Evolutionary conservation across 2,329 filamentous ascomycete genomes (phyloP), one percentile per base, ranked within the genome.

Genomic region (Helicocarpus griseus): DNA sequence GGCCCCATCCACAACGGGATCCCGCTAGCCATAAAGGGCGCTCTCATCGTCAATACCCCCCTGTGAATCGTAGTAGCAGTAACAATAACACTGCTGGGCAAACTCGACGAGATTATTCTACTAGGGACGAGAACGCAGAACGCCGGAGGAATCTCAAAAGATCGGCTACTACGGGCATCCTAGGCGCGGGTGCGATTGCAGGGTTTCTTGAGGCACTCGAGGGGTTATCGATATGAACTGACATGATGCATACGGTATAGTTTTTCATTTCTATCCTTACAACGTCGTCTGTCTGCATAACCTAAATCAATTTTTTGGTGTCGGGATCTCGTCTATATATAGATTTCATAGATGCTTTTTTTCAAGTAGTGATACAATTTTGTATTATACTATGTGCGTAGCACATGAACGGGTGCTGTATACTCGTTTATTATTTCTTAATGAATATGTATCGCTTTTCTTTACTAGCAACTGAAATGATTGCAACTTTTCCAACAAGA

Each of bases 191-290:
- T 14, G 67, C 68, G 13, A 65, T 69, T 51, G 65, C 66, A 5
- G 67, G 66, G 9, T 68, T 70, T 50, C 58, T 71, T 56, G 65
- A 69, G 58, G 68, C 67, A n/a, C 51, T 71, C 40, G 68, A 70
- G 49, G 63, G 62, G 2, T 62, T 70, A 35, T 56, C 17, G 17
- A 44, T 44, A 26, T 44, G 48, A 44, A 46, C 13, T 31, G 6
- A 13, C 14, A 33, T 13, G 17, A 11, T 5, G 19, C 19, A 22
- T 22, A 13, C 4, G 17, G 19, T 33, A 11, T 33, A 13, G 13
- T 22, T 45, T 13, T 31, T 31, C 1, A 11, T 31, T 17, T 31
- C 14, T 14, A 9, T 33, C 6, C 5, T 35, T 35, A 35, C n/a
- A 14, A 35, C 31, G 9, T 35, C n/a, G n/a, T 35, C 6, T 35